Conservation (phyloP, 345 rosid genomes). For the Murraya koenigii region DNA sequence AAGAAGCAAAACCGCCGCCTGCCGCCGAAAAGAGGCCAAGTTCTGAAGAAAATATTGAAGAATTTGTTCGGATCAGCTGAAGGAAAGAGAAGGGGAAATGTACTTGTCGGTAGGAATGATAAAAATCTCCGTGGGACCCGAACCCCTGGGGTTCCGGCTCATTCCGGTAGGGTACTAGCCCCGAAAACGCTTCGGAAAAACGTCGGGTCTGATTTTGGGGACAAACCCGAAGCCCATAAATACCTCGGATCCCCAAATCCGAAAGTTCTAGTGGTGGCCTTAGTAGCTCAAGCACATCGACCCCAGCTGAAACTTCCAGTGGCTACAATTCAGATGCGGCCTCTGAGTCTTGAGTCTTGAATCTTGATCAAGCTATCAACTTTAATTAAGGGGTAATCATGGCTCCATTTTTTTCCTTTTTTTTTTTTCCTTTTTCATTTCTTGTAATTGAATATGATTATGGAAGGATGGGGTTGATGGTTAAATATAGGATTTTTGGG, state of each 20-base stretch:
- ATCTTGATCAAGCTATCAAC: no score
- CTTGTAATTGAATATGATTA: not conserved
- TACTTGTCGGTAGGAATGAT: no score
- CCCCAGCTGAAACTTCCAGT: not conserved
- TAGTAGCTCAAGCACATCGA: not conserved
- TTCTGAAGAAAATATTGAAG: constrained; percentile 16
- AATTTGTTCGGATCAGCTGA: not conserved
- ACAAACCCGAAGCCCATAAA: no score
- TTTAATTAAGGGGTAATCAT: not conserved
- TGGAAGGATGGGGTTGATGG: not conserved
- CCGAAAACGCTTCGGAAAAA: no score
- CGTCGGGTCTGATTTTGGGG: no score
- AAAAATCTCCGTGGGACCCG: no score
- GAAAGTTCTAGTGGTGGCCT: not conserved
- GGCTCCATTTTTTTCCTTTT: not conserved
- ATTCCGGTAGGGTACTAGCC: no score
- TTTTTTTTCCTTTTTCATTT: not conserved
- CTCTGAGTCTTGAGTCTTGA: not conserved
- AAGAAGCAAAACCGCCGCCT: not conserved
- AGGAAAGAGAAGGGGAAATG: not conserved
- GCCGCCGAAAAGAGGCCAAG: constrained; percentile 20
- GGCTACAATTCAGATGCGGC: constrained; percentile 8
- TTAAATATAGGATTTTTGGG: not conserved
- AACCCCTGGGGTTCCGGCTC: no score
- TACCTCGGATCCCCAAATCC: no score